Conservation (phyloP, 139 green algal genomes). For the Micromonas pusilla region DNA sequence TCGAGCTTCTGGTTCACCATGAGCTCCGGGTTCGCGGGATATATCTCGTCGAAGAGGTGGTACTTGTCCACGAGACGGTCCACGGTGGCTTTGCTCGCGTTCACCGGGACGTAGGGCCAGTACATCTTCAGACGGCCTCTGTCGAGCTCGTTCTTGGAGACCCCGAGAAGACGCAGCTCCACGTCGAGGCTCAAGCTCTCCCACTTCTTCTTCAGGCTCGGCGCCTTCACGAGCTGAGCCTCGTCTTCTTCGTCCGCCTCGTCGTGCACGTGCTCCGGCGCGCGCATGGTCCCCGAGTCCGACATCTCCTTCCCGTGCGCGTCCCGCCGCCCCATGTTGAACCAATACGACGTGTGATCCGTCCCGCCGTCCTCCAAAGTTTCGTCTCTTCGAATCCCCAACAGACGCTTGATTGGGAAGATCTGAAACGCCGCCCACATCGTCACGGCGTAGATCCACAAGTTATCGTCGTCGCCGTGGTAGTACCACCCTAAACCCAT, state of each 20-base stretch:
- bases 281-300: background rate
- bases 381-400: background rate
- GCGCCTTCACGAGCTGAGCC: background rate
- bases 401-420: background rate
- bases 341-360: background rate
- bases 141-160: background rate
- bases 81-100: background rate
- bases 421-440: background rate
- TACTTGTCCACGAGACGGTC: background rate
- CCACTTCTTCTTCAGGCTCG: background rate
- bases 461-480: no score
- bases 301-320: background rate
- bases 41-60: background rate
- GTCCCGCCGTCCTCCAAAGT: background rate
- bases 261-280: background rate
- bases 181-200: no score
- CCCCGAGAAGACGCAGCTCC: background rate
- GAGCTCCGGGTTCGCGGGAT: constrained; percentile 25
- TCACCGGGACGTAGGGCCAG: background rate
- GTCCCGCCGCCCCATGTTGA: constrained; percentile 2
- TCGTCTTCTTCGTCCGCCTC: background rate
- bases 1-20: background rate
- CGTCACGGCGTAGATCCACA: no score
- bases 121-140: constrained; percentile 1
- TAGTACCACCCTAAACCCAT: no score